Evolutionary conservation across 1,284 basidiomycete genomes (phyloP).

Genomic region (Golubevia pallescens): DNA sequence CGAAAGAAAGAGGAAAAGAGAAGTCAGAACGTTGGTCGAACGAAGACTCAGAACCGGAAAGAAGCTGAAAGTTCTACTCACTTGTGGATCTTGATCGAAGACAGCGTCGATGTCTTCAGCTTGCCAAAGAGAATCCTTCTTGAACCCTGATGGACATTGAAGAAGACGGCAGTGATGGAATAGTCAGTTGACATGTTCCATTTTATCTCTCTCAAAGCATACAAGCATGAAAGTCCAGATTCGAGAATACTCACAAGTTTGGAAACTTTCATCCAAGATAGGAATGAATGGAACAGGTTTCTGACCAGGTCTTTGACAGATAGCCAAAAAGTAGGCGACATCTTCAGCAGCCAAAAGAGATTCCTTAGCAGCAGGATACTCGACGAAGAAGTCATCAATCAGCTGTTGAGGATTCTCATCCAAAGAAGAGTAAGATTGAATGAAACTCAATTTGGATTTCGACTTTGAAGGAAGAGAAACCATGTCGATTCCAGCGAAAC

Average conservation of each 20-base stretch:
- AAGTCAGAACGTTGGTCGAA: no score
- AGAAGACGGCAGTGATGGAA: no score
- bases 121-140: conserved; percentile 92
- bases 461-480: conserved; percentile 9
- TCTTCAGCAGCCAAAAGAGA: conserved; percentile 95
- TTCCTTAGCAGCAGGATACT: conserved; percentile 79
- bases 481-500: conserved; percentile 68
- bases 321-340: conserved; percentile 91
- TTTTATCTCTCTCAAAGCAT: no score
- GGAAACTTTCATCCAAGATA: conserved; percentile 74
- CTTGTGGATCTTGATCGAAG: conserved; percentile 85
- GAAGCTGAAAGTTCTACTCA: no score
- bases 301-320: conserved; percentile 91
- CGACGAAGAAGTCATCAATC: conserved; percentile 80
- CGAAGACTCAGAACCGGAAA: no score
- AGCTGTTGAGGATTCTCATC: conserved; percentile 78
- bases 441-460: conserved; percentile 31
- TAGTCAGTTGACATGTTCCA: no score
- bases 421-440: conserved; percentile 81
- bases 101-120: conserved; percentile 98
- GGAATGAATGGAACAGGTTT: conserved; percentile 99
- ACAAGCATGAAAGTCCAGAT: no score
- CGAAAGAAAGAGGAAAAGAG: not conserved
- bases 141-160: conserved; percentile 22
- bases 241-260: no score